phyloP scores from a whole-genome alignment of 257 asterid genomes.

The Gentiana macrophylla region DNA sequence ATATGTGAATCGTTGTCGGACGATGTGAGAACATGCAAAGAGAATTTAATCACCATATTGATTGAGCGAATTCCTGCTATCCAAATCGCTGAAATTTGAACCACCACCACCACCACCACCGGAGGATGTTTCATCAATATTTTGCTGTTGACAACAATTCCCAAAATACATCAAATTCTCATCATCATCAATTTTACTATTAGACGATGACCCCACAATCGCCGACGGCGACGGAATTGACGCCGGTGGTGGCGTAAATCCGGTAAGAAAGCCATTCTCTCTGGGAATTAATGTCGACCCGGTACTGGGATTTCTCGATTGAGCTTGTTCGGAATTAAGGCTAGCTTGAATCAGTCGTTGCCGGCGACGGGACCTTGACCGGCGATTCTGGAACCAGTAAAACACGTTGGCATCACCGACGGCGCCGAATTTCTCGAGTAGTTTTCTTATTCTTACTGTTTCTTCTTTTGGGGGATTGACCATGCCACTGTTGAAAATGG shows the following conservation, averaged over 20 bases:
- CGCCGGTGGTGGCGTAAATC: not conserved
- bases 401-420: slow-evolving; percentile 77
- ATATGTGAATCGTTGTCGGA: too few species aligned
- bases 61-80: slow-evolving; percentile 18
- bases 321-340: slow-evolving; percentile 15
- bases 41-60: slow-evolving; percentile 24
- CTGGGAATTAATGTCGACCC: slow-evolving; percentile 10
- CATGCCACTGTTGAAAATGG: slow-evolving; percentile 82
- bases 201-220: slow-evolving; percentile 22
- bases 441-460: slow-evolving; percentile 44
- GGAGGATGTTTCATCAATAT: slow-evolving; percentile 19
- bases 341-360: slow-evolving; percentile 53
- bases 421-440: slow-evolving; percentile 61
- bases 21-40: not conserved
- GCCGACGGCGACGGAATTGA: slow-evolving; percentile 1
- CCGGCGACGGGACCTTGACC: slow-evolving; percentile 69
- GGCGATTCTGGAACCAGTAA: slow-evolving; percentile 92
- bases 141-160: slow-evolving; percentile 20
- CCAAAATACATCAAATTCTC: slow-evolving; percentile 13
- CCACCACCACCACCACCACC: slow-evolving; percentile 3
- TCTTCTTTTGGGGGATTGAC: slow-evolving; percentile 74
- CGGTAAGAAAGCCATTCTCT: slow-evolving; percentile 3
- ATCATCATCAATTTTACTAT: slow-evolving; percentile 12
- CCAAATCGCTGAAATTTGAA: slow-evolving; percentile 18
- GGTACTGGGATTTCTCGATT: slow-evolving; percentile 1